Base-by-base conservation (phyloP, 2,329 filamentous ascomycete species). In the Thielaviopsis musarum region DNA sequence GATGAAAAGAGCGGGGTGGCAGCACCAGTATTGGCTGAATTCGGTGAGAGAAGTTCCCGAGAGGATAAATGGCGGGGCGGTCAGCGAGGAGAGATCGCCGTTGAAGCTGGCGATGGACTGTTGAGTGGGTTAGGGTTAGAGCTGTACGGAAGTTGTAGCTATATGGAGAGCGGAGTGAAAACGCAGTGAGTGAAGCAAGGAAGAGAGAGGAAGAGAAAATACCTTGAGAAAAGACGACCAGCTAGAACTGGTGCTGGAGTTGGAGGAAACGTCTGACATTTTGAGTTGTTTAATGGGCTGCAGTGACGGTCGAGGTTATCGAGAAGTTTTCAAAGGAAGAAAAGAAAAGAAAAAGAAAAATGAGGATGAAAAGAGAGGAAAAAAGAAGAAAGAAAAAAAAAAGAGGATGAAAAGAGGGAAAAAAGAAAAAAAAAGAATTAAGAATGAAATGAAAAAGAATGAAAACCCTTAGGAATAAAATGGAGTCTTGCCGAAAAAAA, bases 1-100 rank as follows among this genome's bases (percentile, higher is more conserved):
- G 62, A 89, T 82, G 65, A 97, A 86, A 62, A 95, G 73, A 19
- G 76, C 72, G 3, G 87, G 87, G 67, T 90, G 85, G 65, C 89
- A 87, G 63, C 83, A 84, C 87, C 87, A 91, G 74, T 90, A 91
- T 57, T 85, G 81, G 63, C 85, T 88, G 74, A 87, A 91, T 69
- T 91, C 87, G 65, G 85, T 86, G 62, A 91, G 74, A 63, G 85
- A 89, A 65, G 84, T 88, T 45, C 83, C 81, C 49, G 86, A 88
- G 59, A 91, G 81, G 65, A 91, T 89, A 67, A 91, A 91, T 19
- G 87, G 87, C 59, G 87, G 87, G 48, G 87, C 87, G 41, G 87
- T 91, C 67, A 91, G 74, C 62, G 85, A 88, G 38, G 87, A 85
- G 61, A 91, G 79, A 70, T 91, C 87, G 66, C 87, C 87, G 67